phyloP scores from a whole-genome alignment of 2,329 filamentous ascomycete genomes.

The Scytalidium sp. region DNA sequence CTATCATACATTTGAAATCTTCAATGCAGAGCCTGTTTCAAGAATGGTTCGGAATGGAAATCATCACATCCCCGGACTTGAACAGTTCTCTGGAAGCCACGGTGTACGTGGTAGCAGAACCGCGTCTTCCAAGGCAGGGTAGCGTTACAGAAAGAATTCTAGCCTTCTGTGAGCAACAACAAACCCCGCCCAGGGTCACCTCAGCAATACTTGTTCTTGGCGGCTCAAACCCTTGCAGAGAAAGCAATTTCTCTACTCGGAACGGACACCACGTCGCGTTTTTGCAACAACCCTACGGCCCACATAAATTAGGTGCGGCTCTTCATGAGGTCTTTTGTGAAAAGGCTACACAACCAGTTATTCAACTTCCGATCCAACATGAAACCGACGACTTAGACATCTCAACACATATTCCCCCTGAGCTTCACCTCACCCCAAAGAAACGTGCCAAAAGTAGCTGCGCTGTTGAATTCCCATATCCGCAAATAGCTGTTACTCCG shows the following conservation, averaged over 20 bases:
- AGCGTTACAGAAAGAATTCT: background rate
- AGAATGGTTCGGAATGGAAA: slow-evolving; percentile 24
- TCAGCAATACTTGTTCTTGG: background rate
- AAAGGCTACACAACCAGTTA: background rate
- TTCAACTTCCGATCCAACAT: background rate
- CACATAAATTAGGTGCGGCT: background rate
- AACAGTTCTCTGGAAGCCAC: background rate
- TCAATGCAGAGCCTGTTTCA: slow-evolving; percentile 13
- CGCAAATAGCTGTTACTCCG: background rate
- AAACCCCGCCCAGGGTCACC: background rate
- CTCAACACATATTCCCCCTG: background rate
- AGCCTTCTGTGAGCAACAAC: background rate
- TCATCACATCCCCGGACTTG: background rate
- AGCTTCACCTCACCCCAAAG: background rate
- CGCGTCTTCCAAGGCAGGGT: background rate
- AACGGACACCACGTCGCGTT: background rate
- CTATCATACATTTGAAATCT: slow-evolving; percentile 21
- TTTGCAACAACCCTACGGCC: background rate
- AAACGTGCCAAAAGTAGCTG: background rate
- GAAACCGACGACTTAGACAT: background rate
- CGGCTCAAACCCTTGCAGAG: background rate
- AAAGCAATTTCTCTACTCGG: background rate
- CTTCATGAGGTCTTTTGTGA: background rate
- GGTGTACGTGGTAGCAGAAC: background rate
- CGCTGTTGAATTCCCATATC: too few species aligned